Base-by-base conservation (phyloP, 371 early-diverging fungal genomes). In the Mucor piriformis region DNA sequence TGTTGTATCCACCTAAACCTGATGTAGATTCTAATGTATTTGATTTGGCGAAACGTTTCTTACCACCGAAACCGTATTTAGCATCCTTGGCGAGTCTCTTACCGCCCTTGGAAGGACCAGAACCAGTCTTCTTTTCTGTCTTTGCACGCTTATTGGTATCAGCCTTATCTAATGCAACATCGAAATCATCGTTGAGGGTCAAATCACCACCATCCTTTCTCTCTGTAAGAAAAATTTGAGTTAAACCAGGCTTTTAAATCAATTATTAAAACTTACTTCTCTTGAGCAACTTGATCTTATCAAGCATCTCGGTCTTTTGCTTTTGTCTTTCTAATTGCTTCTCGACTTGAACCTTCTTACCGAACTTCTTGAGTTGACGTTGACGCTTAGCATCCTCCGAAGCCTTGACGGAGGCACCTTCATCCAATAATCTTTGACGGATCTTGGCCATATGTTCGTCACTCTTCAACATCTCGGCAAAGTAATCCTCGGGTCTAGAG, bases 341-440 rank as follows among this genome's bases (percentile, higher is more conserved):
- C 74, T 95, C 92, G 11, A 88, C 82, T 77, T 97, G 97, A 5
- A 97, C 93, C 81, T 96, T 92, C 82, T 97, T 97, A 66, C 97
- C 97, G 66, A 92, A 97, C 87, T 97, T 98, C 81, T 93, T 94
- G 57, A 90, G 66, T 42, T 69, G 67, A 44, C 65, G 67, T 56
- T 61, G 67, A 59, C 88, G 88, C 59, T 88, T 87, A 49, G 95
- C 95, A 47, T 91, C 87, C 63, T 96, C 96, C 33, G 91, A 78
- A 21, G 88, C 89, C 74, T 92, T 88, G 57, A 95, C 83, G 24
- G 79, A 67, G 47, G 89, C 87, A 29, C 82, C 75, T 73, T 98
- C 93, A 56, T 96, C 90, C 63, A 94, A 66, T 61, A 98, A 79
- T 63, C 81, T 80, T 73, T 92, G 88, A 62, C 93, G 88, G 47